Conservation (phyloP, 2,329 filamentous ascomycete species). For the Aspergillus caelatus region DNA sequence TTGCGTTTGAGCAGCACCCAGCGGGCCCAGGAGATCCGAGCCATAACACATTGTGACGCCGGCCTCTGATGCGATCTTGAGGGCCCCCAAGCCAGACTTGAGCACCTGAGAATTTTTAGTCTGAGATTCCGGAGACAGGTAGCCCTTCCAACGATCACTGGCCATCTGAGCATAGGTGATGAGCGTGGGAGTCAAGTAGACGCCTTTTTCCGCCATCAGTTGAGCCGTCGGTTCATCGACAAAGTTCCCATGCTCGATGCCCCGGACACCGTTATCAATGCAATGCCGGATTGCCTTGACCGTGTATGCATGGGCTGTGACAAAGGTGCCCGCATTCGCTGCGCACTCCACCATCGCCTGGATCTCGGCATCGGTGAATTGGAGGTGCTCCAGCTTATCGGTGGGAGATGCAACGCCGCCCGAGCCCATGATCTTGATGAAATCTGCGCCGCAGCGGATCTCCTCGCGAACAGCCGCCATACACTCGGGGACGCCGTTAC, state of each 20-base stretch:
- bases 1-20: background rate
- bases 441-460: background rate
- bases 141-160: background rate
- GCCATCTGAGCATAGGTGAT: background rate
- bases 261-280: background rate
- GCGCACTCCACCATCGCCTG: background rate
- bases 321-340: background rate
- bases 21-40: background rate
- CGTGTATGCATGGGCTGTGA: background rate
- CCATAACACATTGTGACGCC: background rate
- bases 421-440: background rate
- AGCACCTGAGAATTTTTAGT: background rate
- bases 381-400: background rate
- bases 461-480: background rate
- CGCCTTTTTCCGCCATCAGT: background rate
- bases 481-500: background rate
- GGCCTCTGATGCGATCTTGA: background rate
- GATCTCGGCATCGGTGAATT: background rate
- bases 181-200: background rate
- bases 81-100: background rate
- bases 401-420: background rate
- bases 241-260: background rate
- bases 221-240: background rate
- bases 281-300: background rate
- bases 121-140: background rate